Base-by-base conservation (phyloP, 768 basidiomycete genomes). In the Tulasnella sp. region DNA sequence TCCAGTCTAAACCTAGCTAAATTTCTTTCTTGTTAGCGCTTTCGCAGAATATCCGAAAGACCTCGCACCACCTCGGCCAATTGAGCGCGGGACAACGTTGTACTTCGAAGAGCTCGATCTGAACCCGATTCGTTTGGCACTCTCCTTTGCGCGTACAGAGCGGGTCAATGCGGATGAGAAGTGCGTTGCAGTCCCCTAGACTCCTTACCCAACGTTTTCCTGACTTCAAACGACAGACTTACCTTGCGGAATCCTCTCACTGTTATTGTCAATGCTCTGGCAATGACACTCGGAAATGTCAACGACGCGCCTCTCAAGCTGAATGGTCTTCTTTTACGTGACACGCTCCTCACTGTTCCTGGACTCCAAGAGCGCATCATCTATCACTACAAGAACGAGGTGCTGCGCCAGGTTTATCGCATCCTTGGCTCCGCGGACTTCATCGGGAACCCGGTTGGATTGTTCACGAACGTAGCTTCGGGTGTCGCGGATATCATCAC, bases 401-500 rank as follows among this genome's bases (percentile, higher is more conserved):
- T 97, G 70, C 83, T 96, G 42, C 90, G 93, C 12, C 97, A 99
- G 78, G 84, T 98, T 2, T 98, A 98, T 80, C 90, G 97, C 41
- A 92, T 99, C 59, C 85, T 99, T 16, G 96, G 97, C n/a, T 98
- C 95, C 5, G 97, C 95, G 0, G 96, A 98, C 81, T 96, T 98
- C 81, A 74, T 84, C 34, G 83, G 79, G 22, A 79, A 79, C 69
- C 69, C 73, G 22, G 69, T 98, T 62, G 97, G 97, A 11, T 84
- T 99, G 59, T 98, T 99, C 84, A 96, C 91, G 66, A 98, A 98
- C 78, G 95, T 99, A 78, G 96, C 94, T 78, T 97, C 95, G 35
- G 97, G 97, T 12, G 92, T 98, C 5, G 92, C 92, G 69, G 97
- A 99, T 79, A 95, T 98, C 76, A 98, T 99, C 84, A 97, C 98